Conservation (phyloP, 768 basidiomycete genomes). For the Lanmaoa pseudosensibilis region DNA sequence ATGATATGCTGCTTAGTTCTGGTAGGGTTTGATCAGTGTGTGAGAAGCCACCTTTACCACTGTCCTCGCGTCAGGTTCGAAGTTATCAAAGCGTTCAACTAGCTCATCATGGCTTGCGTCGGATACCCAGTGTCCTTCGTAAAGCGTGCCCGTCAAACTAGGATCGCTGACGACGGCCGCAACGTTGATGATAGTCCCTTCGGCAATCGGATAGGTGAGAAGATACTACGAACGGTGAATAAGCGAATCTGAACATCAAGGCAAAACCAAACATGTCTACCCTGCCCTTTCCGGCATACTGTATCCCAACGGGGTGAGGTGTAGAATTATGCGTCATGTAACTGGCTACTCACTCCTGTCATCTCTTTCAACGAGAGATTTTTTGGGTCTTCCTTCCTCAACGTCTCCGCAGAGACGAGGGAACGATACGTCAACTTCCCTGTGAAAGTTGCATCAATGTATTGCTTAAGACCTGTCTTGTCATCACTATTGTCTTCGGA, state of each 20-base stretch:
- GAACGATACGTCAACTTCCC: slow-evolving; percentile 42
- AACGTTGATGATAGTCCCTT: slow-evolving; percentile 38
- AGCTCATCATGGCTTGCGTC: slow-evolving; percentile 38
- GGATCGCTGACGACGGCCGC: slow-evolving; percentile 33
- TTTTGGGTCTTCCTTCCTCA: slow-evolving; percentile 28
- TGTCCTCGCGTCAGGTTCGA: slow-evolving; percentile 38
- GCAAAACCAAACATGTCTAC: neutral
- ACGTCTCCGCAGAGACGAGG: slow-evolving; percentile 35
- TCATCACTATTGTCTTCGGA: neutral
- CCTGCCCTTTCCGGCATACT: slow-evolving; percentile 15
- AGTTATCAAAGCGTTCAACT: slow-evolving; percentile 28
- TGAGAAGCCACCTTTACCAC: slow-evolving; percentile 29
- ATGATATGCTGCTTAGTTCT: neutral
- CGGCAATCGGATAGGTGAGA: slow-evolving; percentile 40
- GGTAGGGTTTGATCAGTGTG: no score
- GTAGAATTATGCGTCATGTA: neutral
- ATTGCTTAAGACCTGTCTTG: slow-evolving; percentile 6
- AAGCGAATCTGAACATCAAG: neutral
- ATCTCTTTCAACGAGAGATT: slow-evolving; percentile 20
- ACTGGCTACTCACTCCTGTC: slow-evolving; percentile 21
- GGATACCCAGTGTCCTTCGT: slow-evolving; percentile 34
- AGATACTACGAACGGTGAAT: slow-evolving; percentile 32
- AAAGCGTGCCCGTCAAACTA: slow-evolving; percentile 28
- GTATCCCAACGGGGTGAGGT: slow-evolving; percentile 8
- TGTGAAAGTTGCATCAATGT: slow-evolving; percentile 38